These are phyloP conservation scores for Vanderwaltozyma polyspora DNA, from an alignment of 805 yeast species.

Conservation along the genomic window DNA sequence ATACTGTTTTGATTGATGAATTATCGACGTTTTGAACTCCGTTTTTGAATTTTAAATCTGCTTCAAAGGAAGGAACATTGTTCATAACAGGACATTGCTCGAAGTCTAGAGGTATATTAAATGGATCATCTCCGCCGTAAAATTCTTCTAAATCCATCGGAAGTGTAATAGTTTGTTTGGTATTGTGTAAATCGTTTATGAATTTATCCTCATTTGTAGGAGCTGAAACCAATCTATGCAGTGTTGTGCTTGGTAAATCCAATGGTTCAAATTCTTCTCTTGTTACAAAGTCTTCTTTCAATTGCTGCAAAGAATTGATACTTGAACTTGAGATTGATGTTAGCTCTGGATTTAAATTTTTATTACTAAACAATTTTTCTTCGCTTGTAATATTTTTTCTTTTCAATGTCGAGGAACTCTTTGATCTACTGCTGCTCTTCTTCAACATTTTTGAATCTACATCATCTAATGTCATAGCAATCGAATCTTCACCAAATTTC, in stretches of 20 bases:
- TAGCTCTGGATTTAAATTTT: neutral
- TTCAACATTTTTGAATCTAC: neutral
- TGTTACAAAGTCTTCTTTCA: neutral
- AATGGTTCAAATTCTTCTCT: neutral
- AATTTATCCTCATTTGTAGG: neutral
- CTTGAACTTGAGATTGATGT: neutral
- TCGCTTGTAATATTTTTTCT: neutral
- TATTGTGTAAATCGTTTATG: neutral
- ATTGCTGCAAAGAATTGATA: neutral
- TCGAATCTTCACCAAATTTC: constrained; percentile 19
- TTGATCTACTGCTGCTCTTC: neutral
- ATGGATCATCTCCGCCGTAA: constrained; percentile 1
- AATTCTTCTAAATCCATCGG: neutral
- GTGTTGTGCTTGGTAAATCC: neutral
- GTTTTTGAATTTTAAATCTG: neutral
- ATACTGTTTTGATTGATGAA: constrained; percentile 4
- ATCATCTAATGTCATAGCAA: constrained; percentile 19
- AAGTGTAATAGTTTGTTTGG: neutral
- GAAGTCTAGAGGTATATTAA: constrained; percentile 9
- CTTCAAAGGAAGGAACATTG: too few species aligned
- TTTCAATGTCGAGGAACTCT: neutral
- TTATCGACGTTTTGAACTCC: constrained; percentile 3
- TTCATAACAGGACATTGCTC: constrained; percentile 8
- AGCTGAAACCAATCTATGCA: neutral
- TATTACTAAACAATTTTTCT: neutral